Conservation (phyloP, 495 filamentous ascomycete species). For the Xylaria intraflava region DNA sequence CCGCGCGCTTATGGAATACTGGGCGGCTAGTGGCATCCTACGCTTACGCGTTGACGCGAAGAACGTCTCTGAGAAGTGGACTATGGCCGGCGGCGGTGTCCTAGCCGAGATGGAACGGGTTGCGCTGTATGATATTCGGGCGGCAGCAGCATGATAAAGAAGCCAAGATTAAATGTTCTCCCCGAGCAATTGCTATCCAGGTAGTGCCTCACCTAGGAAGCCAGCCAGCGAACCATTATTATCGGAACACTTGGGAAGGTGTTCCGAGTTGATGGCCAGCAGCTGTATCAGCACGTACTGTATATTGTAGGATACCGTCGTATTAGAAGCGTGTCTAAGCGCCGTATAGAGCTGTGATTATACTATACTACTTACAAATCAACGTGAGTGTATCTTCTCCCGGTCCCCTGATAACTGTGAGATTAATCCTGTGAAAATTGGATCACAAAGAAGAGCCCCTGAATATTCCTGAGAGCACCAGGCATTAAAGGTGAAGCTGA, state of each 20-base stretch:
- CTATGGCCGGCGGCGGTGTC: conserved; percentile 70
- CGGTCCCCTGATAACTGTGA: not conserved
- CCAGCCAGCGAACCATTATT: not conserved
- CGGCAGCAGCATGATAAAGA: not conserved
- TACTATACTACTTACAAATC: not conserved
- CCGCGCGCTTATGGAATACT: conserved; percentile 83
- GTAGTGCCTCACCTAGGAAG: not conserved
- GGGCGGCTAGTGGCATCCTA: conserved; percentile 76
- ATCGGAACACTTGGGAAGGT: not conserved
- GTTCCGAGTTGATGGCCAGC: not conserved
- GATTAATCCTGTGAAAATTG: not conserved
- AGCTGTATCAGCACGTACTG: conserved; percentile 5
- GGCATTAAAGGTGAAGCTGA: too few relatives aligned
- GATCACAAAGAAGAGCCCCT: too few relatives aligned
- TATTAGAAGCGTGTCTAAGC: not conserved
- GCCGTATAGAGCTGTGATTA: not conserved
- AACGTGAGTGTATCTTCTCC: not conserved
- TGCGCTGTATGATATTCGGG: conserved; percentile 31
- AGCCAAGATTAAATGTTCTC: not conserved
- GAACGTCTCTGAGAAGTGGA: conserved; percentile 79
- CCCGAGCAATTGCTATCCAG: not conserved
- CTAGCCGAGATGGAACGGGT: conserved; percentile 75
- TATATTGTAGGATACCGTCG: conserved; percentile 12
- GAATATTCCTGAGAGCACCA: too few relatives aligned
- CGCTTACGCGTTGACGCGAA: conserved; percentile 61